Percentiles rank a stretch among this genome's conserved stretches.
These are phyloP conservation scores for Penicillium riverlandense DNA, from an alignment of 495 filamentous ascomycete species.

Conservation along the genomic window DNA sequence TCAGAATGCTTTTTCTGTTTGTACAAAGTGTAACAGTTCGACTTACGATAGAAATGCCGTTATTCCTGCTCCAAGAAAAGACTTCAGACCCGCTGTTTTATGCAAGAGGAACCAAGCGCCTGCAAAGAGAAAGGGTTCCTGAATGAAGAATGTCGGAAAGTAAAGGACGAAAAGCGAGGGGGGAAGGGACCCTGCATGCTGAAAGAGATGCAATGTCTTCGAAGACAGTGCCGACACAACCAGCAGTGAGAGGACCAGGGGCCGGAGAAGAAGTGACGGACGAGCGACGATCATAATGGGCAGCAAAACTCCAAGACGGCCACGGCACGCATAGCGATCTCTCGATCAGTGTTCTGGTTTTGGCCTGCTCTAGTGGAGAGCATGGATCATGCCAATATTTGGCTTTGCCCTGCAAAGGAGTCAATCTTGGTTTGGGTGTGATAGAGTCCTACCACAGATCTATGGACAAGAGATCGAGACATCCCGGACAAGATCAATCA, in stretches of 20 bases:
- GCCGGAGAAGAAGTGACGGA: slow-evolving; percentile 6
- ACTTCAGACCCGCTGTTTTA: slow-evolving; percentile 1
- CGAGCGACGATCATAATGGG: slow-evolving; percentile 10
- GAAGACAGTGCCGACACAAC: slow-evolving; percentile 10
- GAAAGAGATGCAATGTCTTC: slow-evolving; percentile 14
- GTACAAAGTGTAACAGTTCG: too few relatives aligned
- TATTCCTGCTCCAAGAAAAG: slow-evolving; percentile 1
- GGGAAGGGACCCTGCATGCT: slow-evolving; percentile 11
- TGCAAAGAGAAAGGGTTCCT: slow-evolving; percentile 8
- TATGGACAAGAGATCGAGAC: too few relatives aligned
- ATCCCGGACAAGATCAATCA: too few relatives aligned
- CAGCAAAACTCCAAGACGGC: background rate
- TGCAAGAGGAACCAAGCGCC: slow-evolving; percentile 10
- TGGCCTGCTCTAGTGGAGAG: background rate
- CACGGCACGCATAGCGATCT: background rate
- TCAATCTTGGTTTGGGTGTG: too few relatives aligned
- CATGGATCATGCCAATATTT: too few relatives aligned
- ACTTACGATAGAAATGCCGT: slow-evolving; percentile 8
- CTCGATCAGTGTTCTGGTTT: background rate
- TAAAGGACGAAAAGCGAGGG: slow-evolving; percentile 6
- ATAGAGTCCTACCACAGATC: too few relatives aligned
- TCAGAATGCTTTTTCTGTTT: background rate
- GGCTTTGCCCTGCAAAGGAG: too few relatives aligned
- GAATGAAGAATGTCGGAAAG: slow-evolving; percentile 17
- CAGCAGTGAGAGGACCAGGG: slow-evolving; percentile 13